Base-by-base conservation (phyloP, 345 rosid species). In the Acer saccharum region DNA sequence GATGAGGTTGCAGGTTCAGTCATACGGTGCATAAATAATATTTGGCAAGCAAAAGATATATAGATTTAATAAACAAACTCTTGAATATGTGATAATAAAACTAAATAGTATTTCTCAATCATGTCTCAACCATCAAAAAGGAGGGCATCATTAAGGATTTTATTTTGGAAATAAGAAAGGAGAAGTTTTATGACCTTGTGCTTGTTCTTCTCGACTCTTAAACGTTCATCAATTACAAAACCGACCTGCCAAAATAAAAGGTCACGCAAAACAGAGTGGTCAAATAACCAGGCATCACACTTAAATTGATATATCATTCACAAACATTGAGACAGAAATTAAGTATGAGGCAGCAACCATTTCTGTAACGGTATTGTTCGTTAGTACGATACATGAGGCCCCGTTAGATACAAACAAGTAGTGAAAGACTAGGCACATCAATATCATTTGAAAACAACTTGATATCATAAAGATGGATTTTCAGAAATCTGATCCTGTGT, bases 201-300 rank as follows among this genome's bases (percentile, higher is more conserved):
- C 71, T 93, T 95, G 84, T 86, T 89, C 76, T 88, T 93, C 85
- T 89, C 88, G 64, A 83, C 76, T 69, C 91, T 87, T 77, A 93
- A 79, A 13, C 98, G 97, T 82, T 95, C 99, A 82, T 93, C 97
- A 64, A 90, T 87, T 77, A 92, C 94, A 86, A 93, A 95, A 29
- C 91, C 78, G 72, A 95, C 92, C 99, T 95, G 89, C 78, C 78
- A 61, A 70, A 52, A 65, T 18, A 69, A 14, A n/a, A 41, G 64
- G 43, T 58, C 29, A 65, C 32, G 54, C 44, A 57, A 64, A 13
- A 60, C 7, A 65, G 10, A 17, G n/a, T 35, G 50, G 74, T 76
- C 68, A 64, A 44, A 65, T 54, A 43, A 54, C 65, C 8, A 29
- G 21, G 46, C 65, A 29, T 52, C 60, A 71, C 35, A 54, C 10